A percentile compares a stretch with the other conserved stretches of the same genome.
These are phyloP conservation scores for Chalciporus piperatoides DNA, from an alignment of 1,284 basidiomycete genomes.

Conservation along the genomic window DNA sequence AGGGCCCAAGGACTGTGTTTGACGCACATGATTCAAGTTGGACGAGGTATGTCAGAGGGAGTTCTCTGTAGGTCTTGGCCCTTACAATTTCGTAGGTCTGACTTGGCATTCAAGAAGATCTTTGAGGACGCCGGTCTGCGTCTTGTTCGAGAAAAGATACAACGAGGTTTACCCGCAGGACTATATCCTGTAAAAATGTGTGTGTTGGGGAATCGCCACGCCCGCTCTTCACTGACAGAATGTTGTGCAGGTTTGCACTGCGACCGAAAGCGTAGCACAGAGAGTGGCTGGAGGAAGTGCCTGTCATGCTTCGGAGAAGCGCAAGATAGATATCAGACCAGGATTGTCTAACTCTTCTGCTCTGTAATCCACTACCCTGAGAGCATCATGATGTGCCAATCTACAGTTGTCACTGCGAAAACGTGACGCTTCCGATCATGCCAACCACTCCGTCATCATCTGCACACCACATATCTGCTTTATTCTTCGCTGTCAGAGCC, in stretches of 20 bases:
- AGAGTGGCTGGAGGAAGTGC: not conserved
- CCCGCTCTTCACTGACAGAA: conserved; percentile 3
- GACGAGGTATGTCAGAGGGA: conserved; percentile 54
- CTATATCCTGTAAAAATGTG: conserved; percentile 85
- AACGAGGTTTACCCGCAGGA: conserved; percentile 76
- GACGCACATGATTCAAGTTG: conserved; percentile 87
- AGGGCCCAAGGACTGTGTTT: conserved; percentile 62
- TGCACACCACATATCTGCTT: conserved; percentile 50
- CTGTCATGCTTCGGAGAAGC: not conserved
- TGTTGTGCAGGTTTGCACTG: conserved; percentile 54
- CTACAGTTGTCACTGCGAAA: conserved; percentile 13
- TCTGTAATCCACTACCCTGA: not conserved
- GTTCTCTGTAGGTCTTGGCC: not conserved
- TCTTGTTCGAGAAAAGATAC: conserved; percentile 67
- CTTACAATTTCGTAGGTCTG: conserved; percentile 58
- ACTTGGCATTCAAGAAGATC: conserved; percentile 72
- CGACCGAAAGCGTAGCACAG: conserved; percentile 12
- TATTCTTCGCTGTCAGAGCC: conserved; percentile 39
- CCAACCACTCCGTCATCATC: conserved; percentile 61
- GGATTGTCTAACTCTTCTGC: not conserved
- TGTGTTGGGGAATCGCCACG: conserved; percentile 23
- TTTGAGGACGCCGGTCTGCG: conserved; percentile 69
- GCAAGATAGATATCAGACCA: not conserved
- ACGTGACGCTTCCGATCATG: conserved; percentile 58
- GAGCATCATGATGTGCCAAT: not conserved